Evolutionary conservation across 2,329 filamentous ascomycete genomes (phyloP), one percentile per base, ranked within the genome.

Genomic region (Fusarium poae): DNA sequence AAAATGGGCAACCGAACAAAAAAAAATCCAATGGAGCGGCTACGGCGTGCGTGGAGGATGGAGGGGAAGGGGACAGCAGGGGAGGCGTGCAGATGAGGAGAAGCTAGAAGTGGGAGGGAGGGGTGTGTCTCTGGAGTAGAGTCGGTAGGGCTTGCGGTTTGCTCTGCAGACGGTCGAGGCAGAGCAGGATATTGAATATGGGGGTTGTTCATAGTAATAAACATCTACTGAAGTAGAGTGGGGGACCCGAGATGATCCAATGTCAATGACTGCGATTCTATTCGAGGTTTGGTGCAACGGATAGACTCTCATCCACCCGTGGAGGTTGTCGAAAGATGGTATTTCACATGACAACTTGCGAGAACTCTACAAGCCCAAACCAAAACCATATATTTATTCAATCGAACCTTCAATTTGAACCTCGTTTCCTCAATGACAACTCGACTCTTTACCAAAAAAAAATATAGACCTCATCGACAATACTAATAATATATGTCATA

Each of bases 1-100:
- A 58, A 65, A 72, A 68, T 65, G 62, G 39, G 43, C 51, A 52
- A 67, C 34, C 37, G 56, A 55, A 53, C 49, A 29, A 55, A 62
- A 67, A 69, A 71, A 72, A 65, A 64, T 40, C 68, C 67, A 71
- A 72, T 68, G 65, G 70, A 73, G 68, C 69, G 71, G 70, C 70
- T 73, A 66, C 70, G 60, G 62, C 51, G 57, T 67, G 61, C 57
- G 57, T 63, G 53, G 64, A 56, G 43, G 55, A 29, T 40, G 29
- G 30, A 35, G 56, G 42, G 39, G 35, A 45, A 44, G 44, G 62
- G 51, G 29, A 55, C 29, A 7, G 27, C 57, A 50, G 63, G 70
- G 66, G 58, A 64, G 65, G 61, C 54, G 59, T 72, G 67, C 39
- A 50, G 45, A 51, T 56, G 57, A 68, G 59, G 65, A 57, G 50